phyloP scores from a whole-genome alignment of 2,329 filamentous ascomycete genomes.

The Diaporthe batatas region DNA sequence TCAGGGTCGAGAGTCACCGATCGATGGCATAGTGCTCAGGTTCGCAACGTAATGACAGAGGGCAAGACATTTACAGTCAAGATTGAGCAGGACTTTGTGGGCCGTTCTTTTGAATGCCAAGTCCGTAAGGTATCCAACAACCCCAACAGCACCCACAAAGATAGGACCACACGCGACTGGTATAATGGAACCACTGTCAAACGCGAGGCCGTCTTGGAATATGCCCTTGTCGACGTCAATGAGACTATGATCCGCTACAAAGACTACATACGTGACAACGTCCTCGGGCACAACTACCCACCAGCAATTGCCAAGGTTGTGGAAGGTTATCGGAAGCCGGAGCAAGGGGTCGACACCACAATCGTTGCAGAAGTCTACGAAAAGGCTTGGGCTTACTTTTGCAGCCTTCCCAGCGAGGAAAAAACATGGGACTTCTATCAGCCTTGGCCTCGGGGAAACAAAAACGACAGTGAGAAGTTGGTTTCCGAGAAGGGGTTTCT shows the following conservation, averaged over 20 bases:
- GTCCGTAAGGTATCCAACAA: slow-evolving; percentile 57
- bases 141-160: not conserved
- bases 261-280: slow-evolving; percentile 50
- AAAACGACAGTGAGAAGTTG: slow-evolving; percentile 39
- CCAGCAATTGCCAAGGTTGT: not conserved
- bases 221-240: slow-evolving; percentile 56
- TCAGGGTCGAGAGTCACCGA: slow-evolving; percentile 59
- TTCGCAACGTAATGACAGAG: slow-evolving; percentile 54
- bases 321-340: not conserved
- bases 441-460: not conserved
- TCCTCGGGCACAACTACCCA: slow-evolving; percentile 11
- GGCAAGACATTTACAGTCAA: slow-evolving; percentile 51
- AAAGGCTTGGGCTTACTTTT: slow-evolving; percentile 47
- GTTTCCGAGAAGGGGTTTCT: slow-evolving; percentile 54
- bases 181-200: not conserved
- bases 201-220: slow-evolving; percentile 44
- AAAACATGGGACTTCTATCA: not conserved
- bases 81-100: slow-evolving; percentile 55
- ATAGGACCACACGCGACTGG: not conserved
- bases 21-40: slow-evolving; percentile 57
- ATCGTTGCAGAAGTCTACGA: slow-evolving; percentile 51
- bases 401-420: not conserved
- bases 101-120: slow-evolving; percentile 52
- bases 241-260: slow-evolving; percentile 52
- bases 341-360: not conserved